Evolutionary conservation across 345 rosid genomes (phyloP).

Genomic region (Cardamine chenopodiifolia): DNA sequence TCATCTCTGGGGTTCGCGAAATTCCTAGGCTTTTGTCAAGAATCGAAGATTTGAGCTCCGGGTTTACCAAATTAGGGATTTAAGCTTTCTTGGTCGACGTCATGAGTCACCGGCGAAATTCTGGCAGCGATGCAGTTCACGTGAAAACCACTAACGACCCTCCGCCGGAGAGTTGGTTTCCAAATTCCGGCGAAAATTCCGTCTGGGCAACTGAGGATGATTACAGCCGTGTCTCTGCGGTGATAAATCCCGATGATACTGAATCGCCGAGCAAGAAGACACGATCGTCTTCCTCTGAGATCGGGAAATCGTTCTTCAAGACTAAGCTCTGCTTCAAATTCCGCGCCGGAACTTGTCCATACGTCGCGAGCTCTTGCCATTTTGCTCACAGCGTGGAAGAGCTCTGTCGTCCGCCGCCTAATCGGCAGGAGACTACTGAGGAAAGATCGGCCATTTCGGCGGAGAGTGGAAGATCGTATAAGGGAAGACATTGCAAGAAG

Average conservation of each 20-base stretch:
- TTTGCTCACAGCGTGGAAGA: slow-evolving; percentile 91
- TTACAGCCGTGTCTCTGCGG: slow-evolving; percentile 53
- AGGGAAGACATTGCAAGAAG: slow-evolving; percentile 50
- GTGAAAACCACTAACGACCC: slow-evolving; percentile 50
- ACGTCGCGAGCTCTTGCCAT: slow-evolving; percentile 60
- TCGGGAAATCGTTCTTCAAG: slow-evolving; percentile 83
- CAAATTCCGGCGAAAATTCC: slow-evolving; percentile 47
- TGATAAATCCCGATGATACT: slow-evolving; percentile 38
- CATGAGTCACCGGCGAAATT: slow-evolving; percentile 63
- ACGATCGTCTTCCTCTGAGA: slow-evolving; percentile 49
- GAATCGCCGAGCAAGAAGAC: slow-evolving; percentile 64
- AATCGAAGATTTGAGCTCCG: slow-evolving; percentile 22
- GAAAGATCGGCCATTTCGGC: slow-evolving; percentile 63
- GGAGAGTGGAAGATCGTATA: slow-evolving; percentile 66
- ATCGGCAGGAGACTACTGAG: slow-evolving; percentile 70
- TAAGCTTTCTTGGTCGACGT: not conserved
- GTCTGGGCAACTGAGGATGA: slow-evolving; percentile 87
- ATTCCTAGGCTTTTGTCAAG: not conserved
- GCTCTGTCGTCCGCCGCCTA: slow-evolving; percentile 78
- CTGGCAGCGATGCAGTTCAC: slow-evolving; percentile 65
- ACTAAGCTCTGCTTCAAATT: slow-evolving; percentile 86
- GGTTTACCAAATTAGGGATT: slow-evolving; percentile 40
- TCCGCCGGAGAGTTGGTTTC: slow-evolving; percentile 54
- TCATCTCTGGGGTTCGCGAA: slow-evolving; percentile 29
- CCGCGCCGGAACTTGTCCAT: slow-evolving; percentile 76